Percentiles rank a stretch among this genome's conserved stretches.
Evolutionary conservation across 176 grass and related monocot genomes (phyloP).

Genomic region (Bolboschoenus planiculmis): DNA sequence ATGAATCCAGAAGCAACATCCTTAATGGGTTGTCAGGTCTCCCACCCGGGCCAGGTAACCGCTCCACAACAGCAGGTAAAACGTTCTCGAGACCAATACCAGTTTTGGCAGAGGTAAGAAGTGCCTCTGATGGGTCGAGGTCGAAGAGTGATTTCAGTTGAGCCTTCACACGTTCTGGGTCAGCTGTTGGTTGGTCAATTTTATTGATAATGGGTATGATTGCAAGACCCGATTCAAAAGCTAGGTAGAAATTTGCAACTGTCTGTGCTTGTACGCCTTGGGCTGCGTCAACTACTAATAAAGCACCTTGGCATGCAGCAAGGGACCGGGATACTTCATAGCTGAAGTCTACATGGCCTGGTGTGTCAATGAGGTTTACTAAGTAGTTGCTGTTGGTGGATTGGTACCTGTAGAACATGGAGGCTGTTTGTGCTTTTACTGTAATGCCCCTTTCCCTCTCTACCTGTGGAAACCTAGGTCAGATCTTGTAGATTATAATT

Average conservation of each 20-base stretch:
- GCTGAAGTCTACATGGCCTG: slow-evolving; percentile 95
- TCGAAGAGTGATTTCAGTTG: slow-evolving; percentile 90
- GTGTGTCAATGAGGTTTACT: slow-evolving; percentile 90
- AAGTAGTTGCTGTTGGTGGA: slow-evolving; percentile 37
- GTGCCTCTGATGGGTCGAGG: slow-evolving; percentile 70
- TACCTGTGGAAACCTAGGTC: slow-evolving; percentile 38
- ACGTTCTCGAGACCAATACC: slow-evolving; percentile 76
- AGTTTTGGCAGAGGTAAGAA: slow-evolving; percentile 96
- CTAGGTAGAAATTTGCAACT: slow-evolving; percentile 91
- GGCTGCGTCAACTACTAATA: slow-evolving; percentile 94
- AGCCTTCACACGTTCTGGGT: slow-evolving; percentile 81
- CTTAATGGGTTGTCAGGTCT: slow-evolving; percentile 72
- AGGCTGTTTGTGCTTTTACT: slow-evolving; percentile 94
- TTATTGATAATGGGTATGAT: slow-evolving; percentile 97
- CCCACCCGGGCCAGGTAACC: slow-evolving; percentile 61
- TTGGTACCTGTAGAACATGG: slow-evolving; percentile 70
- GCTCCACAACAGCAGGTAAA: slow-evolving; percentile 73
- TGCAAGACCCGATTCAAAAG: slow-evolving; percentile 77
- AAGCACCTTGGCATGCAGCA: slow-evolving; percentile 88
- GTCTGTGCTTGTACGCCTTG: slow-evolving; percentile 99
- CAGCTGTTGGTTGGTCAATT: slow-evolving; percentile 94
- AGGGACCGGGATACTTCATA: slow-evolving; percentile 95
- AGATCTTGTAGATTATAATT: neutral
- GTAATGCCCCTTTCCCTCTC: slow-evolving; percentile 96
- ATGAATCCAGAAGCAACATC: slow-evolving; percentile 95